Conservation (phyloP, 2,329 filamentous ascomycete species). For the Akanthomyces dipterigenus region DNA sequence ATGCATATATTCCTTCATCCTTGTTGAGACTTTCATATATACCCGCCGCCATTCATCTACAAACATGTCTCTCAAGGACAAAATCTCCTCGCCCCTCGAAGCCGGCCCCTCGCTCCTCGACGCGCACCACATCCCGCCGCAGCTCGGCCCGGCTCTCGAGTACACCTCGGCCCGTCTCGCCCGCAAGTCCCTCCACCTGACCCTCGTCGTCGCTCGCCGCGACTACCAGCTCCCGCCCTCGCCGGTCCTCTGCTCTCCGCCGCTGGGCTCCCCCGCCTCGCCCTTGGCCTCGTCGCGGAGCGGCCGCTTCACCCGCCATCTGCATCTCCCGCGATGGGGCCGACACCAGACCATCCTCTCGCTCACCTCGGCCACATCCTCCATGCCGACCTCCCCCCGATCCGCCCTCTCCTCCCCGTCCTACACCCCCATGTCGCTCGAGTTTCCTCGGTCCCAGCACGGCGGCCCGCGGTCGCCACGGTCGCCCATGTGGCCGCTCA, state of each 20-base stretch:
- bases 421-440: conserved; percentile 24
- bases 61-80: conserved; percentile 43
- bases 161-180: conserved; percentile 51
- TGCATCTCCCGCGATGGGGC: conserved; percentile 13
- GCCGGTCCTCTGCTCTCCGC: conserved; percentile 17
- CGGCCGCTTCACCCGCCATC: conserved; percentile 21
- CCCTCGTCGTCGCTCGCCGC: conserved; percentile 49
- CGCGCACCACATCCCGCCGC: conserved; percentile 48
- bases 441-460: conserved; percentile 21
- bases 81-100: conserved; percentile 58
- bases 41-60: background rate
- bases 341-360: conserved; percentile 5
- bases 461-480: conserved; percentile 30
- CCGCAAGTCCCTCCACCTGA: conserved; percentile 48
- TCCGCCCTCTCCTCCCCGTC: conserved; percentile 27
- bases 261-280: conserved; percentile 21
- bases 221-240: conserved; percentile 48
- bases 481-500: conserved; percentile 31
- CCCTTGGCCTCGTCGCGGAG: conserved; percentile 23
- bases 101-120: conserved; percentile 55
- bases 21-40: background rate
- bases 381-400: conserved; percentile 9
- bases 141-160: conserved; percentile 48
- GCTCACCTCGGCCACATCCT: conserved; percentile 13
- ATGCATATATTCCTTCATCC: background rate